Percentiles rank a stretch among this genome's conserved stretches.
These are phyloP conservation scores for Malus hybrid DNA, from an alignment of 331 rosid species.

Conservation along the genomic window DNA sequence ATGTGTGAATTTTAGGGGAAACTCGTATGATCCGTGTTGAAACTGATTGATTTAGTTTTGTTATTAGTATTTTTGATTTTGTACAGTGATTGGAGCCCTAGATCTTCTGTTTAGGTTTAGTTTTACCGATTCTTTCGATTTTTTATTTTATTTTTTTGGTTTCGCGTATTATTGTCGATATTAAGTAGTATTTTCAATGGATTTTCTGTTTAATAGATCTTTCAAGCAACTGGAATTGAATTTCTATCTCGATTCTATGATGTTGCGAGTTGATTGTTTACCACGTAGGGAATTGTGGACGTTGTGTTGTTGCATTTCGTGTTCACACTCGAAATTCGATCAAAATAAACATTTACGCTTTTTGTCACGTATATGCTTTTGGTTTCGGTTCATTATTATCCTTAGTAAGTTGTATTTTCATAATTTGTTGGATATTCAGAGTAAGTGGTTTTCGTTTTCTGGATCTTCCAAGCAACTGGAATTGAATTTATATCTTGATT, in stretches of 20 bases:
- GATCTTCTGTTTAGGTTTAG: conserved; percentile 6
- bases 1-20: background rate
- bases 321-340: background rate
- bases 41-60: background rate
- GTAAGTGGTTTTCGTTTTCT: background rate
- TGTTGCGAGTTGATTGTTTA: background rate
- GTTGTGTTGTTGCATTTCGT: background rate
- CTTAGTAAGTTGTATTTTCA: background rate
- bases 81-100: background rate
- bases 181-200: background rate
- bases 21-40: conserved; percentile 18
- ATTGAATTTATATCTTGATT: background rate
- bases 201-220: background rate
- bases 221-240: background rate
- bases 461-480: background rate
- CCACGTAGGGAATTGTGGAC: background rate
- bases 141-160: background rate
- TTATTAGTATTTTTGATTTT: background rate
- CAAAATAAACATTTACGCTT: too few species aligned
- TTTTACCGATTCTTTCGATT: background rate
- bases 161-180: background rate
- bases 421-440: background rate
- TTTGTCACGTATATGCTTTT: background rate
- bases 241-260: background rate
- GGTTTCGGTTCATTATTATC: background rate